These are phyloP conservation scores for Dryas drummondii DNA, from an alignment of 306 rosid genomes.

Conservation along the genomic window DNA sequence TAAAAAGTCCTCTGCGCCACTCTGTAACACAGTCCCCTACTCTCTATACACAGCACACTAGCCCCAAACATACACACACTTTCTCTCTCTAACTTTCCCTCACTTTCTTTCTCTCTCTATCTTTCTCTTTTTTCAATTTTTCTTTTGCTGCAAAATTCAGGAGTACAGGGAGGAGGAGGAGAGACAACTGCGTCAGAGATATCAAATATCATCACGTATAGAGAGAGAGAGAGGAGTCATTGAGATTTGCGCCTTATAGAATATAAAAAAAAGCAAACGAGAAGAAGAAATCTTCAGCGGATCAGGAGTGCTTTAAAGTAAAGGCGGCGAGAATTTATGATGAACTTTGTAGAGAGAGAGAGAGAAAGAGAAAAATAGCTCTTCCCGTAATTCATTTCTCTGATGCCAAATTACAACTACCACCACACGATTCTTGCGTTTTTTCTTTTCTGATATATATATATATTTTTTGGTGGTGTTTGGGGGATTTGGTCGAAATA, in stretches of 20 bases:
- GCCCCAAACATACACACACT: neutral
- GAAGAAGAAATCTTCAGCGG: constrained; percentile 49
- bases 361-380: constrained; percentile 8
- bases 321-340: constrained; percentile 84
- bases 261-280: neutral
- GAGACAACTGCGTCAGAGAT: constrained; percentile 45
- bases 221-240: constrained; percentile 22
- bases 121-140: too few species aligned
- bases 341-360: constrained; percentile 5
- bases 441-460: neutral
- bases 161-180: constrained; percentile 12
- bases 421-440: neutral
- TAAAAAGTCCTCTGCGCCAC: constrained; percentile 39
- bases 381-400: neutral
- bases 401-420: neutral
- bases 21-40: constrained; percentile 66
- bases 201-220: constrained; percentile 4
- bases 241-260: constrained; percentile 61
- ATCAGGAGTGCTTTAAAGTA: constrained; percentile 50
- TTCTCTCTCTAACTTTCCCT: constrained; percentile 21
- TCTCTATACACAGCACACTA: constrained; percentile 30
- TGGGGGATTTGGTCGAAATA: neutral
- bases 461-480: constrained; percentile 3
- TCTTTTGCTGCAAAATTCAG: constrained; percentile 26
- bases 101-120: neutral